These are phyloP conservation scores for Pythium utonaiense DNA, from an alignment of 352 stramenopile genomes.

Conservation along the genomic window DNA sequence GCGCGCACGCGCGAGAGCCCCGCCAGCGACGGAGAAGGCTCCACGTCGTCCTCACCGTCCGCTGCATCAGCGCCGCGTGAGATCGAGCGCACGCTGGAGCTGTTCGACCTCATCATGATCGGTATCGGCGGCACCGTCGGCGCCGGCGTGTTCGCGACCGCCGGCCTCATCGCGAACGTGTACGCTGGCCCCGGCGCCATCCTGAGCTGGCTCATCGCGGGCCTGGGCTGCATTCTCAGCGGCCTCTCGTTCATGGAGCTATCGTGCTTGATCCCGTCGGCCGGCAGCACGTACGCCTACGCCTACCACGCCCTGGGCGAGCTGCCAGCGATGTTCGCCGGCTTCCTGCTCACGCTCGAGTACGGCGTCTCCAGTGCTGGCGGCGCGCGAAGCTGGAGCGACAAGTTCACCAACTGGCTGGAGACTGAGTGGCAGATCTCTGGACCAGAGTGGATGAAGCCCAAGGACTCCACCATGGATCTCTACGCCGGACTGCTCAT, in stretches of 20 bases:
- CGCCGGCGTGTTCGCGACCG: conserved; percentile 90
- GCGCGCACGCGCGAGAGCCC: conserved; percentile 18
- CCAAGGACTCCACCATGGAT: conserved; percentile 51
- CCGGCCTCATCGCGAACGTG: conserved; percentile 57
- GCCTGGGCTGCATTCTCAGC: conserved; percentile 71
- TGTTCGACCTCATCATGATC: conserved; percentile 92
- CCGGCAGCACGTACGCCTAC: conserved; percentile 93
- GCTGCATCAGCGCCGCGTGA: conserved; percentile 14
- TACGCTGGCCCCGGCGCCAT: conserved; percentile 76
- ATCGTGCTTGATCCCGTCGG: conserved; percentile 79
- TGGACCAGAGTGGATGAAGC: conserved; percentile 65
- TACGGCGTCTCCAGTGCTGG: conserved; percentile 91
- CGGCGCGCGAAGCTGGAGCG: conserved; percentile 90
- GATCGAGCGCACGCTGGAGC: conserved; percentile 61
- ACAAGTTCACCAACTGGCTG: conserved; percentile 90
- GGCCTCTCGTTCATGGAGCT: conserved; percentile 92
- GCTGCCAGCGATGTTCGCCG: conserved; percentile 88
- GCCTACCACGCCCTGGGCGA: conserved; percentile 92
- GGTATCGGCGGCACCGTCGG: conserved; percentile 93
- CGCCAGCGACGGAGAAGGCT: conserved; percentile 13
- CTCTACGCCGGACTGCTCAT: conserved; percentile 83
- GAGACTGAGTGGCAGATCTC: conserved; percentile 42
- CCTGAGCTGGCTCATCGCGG: conserved; percentile 84
- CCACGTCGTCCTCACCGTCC: not conserved
- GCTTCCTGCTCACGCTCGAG: conserved; percentile 90